These are phyloP conservation scores for Claviceps citrina DNA, from an alignment of 2,329 filamentous ascomycete genomes.

Conservation along the genomic window DNA sequence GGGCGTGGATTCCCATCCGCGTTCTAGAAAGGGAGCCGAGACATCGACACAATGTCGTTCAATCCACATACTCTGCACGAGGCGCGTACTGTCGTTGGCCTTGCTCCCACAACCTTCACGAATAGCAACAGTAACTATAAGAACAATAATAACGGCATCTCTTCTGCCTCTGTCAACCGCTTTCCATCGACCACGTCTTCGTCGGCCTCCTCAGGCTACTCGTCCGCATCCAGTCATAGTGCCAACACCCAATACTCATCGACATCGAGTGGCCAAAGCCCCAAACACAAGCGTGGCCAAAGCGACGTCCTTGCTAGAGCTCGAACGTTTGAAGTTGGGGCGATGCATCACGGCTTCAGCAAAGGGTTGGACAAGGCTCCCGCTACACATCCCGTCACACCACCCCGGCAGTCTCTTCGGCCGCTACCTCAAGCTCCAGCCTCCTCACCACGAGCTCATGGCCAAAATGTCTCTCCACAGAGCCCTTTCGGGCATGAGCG, in stretches of 20 bases:
- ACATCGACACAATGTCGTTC: slow-evolving; percentile 34
- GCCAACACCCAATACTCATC: slow-evolving; percentile 49
- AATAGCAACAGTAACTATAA: slow-evolving; percentile 1
- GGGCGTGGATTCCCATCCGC: not conserved
- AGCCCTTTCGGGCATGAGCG: slow-evolving; percentile 30
- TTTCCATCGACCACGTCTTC: slow-evolving; percentile 58
- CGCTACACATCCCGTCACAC: slow-evolving; percentile 49
- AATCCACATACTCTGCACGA: slow-evolving; percentile 43
- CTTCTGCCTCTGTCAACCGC: slow-evolving; percentile 32
- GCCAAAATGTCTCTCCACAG: slow-evolving; percentile 11
- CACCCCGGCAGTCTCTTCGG: slow-evolving; percentile 62
- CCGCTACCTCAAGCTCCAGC: slow-evolving; percentile 55
- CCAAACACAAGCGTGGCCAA: slow-evolving; percentile 52
- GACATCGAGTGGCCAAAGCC: slow-evolving; percentile 44
- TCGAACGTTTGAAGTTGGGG: slow-evolving; percentile 29
- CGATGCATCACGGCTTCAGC: slow-evolving; percentile 25
- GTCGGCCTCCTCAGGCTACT: slow-evolving; percentile 54
- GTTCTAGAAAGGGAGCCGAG: slow-evolving; percentile 9
- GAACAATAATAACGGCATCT: slow-evolving; percentile 23
- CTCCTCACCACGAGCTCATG: slow-evolving; percentile 25
- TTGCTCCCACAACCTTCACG: slow-evolving; percentile 2
- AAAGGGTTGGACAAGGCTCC: slow-evolving; percentile 48
- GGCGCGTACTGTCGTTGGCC: slow-evolving; percentile 35
- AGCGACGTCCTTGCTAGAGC: slow-evolving; percentile 52
- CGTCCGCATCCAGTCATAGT: slow-evolving; percentile 43